Conservation (phyloP, 768 basidiomycete species). For the Calvatia gigantea region DNA sequence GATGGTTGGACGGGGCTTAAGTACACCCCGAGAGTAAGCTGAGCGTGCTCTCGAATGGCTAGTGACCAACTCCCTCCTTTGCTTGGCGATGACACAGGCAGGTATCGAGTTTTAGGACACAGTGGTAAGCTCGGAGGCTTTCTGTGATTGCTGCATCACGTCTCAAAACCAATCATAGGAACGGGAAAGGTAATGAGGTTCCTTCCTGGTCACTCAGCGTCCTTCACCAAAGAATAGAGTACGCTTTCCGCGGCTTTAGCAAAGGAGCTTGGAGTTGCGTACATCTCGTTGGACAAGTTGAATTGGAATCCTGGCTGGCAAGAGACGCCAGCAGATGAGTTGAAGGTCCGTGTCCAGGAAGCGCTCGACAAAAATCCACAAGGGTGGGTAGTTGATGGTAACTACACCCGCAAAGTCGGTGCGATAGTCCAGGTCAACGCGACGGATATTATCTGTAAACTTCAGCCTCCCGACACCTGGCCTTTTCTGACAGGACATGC, state of each 20-base stretch:
- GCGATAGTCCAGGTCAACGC: slow-evolving; percentile 30
- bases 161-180: slow-evolving; percentile 15
- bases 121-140: slow-evolving; percentile 32
- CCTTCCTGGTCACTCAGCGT: background rate
- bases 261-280: slow-evolving; percentile 37
- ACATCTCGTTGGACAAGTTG: slow-evolving; percentile 43
- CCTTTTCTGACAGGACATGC: background rate
- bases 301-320: slow-evolving; percentile 50
- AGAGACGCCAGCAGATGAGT: slow-evolving; percentile 25
- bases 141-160: background rate
- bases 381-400: background rate
- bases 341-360: background rate
- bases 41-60: too few species aligned
- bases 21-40: too few species aligned
- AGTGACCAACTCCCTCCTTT: background rate
- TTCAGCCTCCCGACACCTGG: too few species aligned
- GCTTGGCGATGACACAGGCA: slow-evolving; percentile 33
- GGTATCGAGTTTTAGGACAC: slow-evolving; percentile 50
- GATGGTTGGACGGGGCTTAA: too few species aligned
- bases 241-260: slow-evolving; percentile 46
- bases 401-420: slow-evolving; percentile 19
- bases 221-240: slow-evolving; percentile 27
- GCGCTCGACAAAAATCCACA: slow-evolving; percentile 1
- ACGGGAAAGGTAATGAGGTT: slow-evolving; percentile 30
- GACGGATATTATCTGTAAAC: slow-evolving; percentile 54